A percentile compares a stretch with the other conserved stretches of the same genome.
Conservation (phyloP, 1,284 basidiomycete genomes). For the Ganoderma lucidum region DNA sequence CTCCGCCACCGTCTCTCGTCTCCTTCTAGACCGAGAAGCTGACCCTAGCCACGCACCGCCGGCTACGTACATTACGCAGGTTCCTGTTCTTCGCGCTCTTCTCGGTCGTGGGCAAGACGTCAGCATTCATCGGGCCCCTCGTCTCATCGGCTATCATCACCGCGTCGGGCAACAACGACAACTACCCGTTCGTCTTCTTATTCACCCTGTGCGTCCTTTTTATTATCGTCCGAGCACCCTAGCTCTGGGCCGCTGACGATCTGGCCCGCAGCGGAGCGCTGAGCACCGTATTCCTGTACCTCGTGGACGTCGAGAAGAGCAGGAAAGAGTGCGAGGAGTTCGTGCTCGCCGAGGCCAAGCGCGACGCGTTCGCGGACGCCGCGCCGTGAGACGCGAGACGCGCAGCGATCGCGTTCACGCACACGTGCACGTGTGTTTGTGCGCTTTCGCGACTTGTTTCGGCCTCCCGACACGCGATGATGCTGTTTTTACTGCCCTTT, state of each 20-base stretch:
- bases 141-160: conserved; percentile 80
- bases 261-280: conserved; percentile 56
- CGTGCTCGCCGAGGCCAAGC: conserved; percentile 60
- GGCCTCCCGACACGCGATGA: too few relatives aligned
- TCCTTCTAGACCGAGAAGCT: background rate
- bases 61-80: conserved; percentile 45
- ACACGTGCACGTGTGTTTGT: background rate
- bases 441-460: background rate
- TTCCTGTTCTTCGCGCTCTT: conserved; percentile 84
- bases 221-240: background rate
- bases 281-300: conserved; percentile 70
- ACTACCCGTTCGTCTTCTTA: conserved; percentile 85
- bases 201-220: conserved; percentile 65
- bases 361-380: conserved; percentile 52
- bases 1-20: background rate
- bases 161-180: conserved; percentile 74
- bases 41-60: conserved; percentile 12
- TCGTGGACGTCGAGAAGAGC: conserved; percentile 78
- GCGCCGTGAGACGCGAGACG: conserved; percentile 7
- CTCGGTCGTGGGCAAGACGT: conserved; percentile 80
- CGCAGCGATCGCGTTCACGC: background rate
- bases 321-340: conserved; percentile 72
- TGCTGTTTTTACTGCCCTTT: background rate
- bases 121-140: conserved; percentile 84
- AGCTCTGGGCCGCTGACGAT: background rate